Conservation (phyloP, 129 eudicot genomes). For the Glebionis coronaria region DNA sequence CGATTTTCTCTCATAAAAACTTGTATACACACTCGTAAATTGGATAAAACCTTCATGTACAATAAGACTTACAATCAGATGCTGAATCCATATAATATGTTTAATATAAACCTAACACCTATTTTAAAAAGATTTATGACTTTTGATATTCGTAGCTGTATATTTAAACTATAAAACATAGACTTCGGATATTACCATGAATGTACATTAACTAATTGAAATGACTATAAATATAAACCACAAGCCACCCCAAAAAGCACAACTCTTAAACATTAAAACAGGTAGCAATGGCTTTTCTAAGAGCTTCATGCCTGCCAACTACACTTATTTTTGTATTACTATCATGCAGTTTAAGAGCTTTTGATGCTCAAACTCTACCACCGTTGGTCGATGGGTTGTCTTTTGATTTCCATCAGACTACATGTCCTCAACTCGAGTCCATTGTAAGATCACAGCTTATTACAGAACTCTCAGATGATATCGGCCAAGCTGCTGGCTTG, state of each 20-base stretch:
- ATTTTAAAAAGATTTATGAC: too few species aligned
- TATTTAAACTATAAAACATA: neutral
- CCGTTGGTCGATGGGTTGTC: neutral
- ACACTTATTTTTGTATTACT: too few species aligned
- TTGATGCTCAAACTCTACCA: neutral
- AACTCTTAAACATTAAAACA: neutral
- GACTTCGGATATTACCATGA: neutral
- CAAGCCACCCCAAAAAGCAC: neutral
- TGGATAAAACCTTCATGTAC: too few species aligned
- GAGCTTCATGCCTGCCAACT: constrained; percentile 4
- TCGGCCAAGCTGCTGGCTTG: too few species aligned
- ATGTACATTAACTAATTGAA: neutral
- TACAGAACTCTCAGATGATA: too few species aligned
- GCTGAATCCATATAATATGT: too few species aligned
- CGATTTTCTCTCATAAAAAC: too few species aligned
- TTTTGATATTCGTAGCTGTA: too few species aligned
- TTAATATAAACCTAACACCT: too few species aligned
- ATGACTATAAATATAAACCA: neutral
- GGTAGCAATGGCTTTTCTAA: neutral
- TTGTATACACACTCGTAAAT: too few species aligned
- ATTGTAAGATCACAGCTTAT: neutral
- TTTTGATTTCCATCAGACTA: neutral
- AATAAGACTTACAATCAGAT: too few species aligned
- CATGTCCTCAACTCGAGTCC: neutral
- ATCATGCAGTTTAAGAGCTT: neutral